A percentile compares a stretch with the other conserved stretches of the same genome.
These are phyloP conservation scores for Fonsecaea pugnacius DNA, from an alignment of 2,329 filamentous ascomycete genomes.

Conservation along the genomic window DNA sequence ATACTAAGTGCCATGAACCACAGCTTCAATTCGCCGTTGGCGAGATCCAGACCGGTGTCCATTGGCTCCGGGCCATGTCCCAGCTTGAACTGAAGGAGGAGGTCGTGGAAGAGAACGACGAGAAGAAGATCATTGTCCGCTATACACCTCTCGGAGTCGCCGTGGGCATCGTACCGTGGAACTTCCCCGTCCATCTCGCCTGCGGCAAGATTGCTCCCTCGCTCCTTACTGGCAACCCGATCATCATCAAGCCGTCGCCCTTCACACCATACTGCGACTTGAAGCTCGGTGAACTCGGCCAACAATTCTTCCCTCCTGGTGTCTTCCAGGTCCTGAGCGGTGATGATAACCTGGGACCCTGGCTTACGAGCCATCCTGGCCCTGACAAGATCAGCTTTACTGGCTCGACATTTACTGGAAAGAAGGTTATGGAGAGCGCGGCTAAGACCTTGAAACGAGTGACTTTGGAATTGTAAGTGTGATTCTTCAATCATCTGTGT, in stretches of 20 bases:
- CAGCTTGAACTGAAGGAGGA: slow-evolving; percentile 34
- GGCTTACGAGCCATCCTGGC: slow-evolving; percentile 62
- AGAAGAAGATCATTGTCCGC: slow-evolving; percentile 39
- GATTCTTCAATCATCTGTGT: background rate
- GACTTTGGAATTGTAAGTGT: slow-evolving; percentile 60
- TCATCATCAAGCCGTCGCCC: slow-evolving; percentile 64
- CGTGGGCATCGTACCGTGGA: slow-evolving; percentile 65
- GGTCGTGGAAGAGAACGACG: slow-evolving; percentile 33
- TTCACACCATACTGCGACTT: slow-evolving; percentile 57
- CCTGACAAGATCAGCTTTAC: slow-evolving; percentile 69
- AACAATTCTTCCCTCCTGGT: slow-evolving; percentile 63
- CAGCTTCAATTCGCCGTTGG: slow-evolving; percentile 34
- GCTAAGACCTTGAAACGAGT: slow-evolving; percentile 64
- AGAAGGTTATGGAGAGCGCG: slow-evolving; percentile 63
- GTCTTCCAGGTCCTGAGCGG: slow-evolving; percentile 66
- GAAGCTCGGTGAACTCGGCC: slow-evolving; percentile 64
- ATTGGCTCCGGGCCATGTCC: slow-evolving; percentile 31
- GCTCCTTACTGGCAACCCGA: slow-evolving; percentile 58
- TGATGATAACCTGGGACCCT: slow-evolving; percentile 64
- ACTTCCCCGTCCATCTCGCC: slow-evolving; percentile 53
- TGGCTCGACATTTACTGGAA: slow-evolving; percentile 64
- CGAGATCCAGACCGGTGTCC: slow-evolving; percentile 30
- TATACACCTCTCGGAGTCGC: slow-evolving; percentile 48
- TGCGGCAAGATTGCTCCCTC: slow-evolving; percentile 58
- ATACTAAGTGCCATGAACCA: background rate